Percentiles rank a stretch among this genome's conserved stretches.
These are phyloP conservation scores for Apiospora phragmitis DNA, from an alignment of 2,329 filamentous ascomycete genomes.

Conservation along the genomic window DNA sequence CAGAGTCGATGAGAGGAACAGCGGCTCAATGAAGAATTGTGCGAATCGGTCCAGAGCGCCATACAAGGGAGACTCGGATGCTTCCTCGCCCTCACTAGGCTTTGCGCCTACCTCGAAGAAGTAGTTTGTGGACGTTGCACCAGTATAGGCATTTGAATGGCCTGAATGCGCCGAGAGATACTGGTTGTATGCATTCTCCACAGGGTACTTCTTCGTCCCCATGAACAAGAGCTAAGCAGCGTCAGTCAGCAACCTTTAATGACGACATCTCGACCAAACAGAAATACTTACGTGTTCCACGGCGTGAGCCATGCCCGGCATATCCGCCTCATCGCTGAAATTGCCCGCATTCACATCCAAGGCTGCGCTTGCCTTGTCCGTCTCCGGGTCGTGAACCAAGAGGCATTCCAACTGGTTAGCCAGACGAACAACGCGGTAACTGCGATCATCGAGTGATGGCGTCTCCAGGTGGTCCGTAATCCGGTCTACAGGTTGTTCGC, in stretches of 20 bases:
- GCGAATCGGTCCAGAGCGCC: constrained; percentile 89
- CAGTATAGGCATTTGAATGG: too few species aligned
- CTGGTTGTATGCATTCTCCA: too few species aligned
- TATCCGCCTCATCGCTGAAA: too few species aligned
- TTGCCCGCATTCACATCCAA: constrained; percentile 87
- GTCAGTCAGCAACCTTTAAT: not conserved
- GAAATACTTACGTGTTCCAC: constrained; percentile 41
- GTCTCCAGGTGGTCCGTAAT: constrained; percentile 33
- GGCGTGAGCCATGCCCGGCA: too few species aligned
- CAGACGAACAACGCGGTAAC: constrained; percentile 84
- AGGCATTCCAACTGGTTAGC: constrained; percentile 87
- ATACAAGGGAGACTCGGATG: constrained; percentile 62
- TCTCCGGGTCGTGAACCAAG: constrained; percentile 89
- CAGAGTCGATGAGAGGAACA: constrained; percentile 82
- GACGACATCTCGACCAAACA: not conserved
- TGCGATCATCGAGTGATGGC: constrained; percentile 65
- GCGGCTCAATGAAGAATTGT: too few species aligned
- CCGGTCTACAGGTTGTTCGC: constrained; percentile 35
- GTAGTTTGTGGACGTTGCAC: too few species aligned
- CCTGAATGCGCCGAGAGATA: too few species aligned
- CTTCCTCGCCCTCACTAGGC: constrained; percentile 59
- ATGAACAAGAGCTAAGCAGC: constrained; percentile 56
- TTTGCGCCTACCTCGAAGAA: too few species aligned
- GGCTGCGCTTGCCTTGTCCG: constrained; percentile 94
- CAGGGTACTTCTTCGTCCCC: too few species aligned